Evolutionary conservation across 371 early-diverging fungal genomes (phyloP), one percentile per base, ranked within the genome.

Genomic region (Syncephalastrum sp.): DNA sequence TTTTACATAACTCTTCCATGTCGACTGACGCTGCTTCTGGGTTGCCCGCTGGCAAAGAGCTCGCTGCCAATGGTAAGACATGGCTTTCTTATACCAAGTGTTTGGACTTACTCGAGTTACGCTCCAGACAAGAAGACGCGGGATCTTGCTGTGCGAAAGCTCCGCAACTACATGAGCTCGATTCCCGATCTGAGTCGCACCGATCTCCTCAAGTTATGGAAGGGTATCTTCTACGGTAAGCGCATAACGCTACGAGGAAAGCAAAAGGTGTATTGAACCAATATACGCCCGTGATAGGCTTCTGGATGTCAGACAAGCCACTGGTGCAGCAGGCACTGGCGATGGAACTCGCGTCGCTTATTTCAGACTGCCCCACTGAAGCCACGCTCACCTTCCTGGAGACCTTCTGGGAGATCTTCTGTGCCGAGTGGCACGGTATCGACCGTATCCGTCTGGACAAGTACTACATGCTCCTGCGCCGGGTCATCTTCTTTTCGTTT

Each of bases 261-360:
- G 47, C 3, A 21, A 21, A 21, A 21, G 21, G 13, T 24, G 24
- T 47, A 27, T 16, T 53, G 21, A 3, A 24, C 24, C 5, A 33
- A 12, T 21, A 21, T 21, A 21, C 21, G 21, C 21, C 2, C 21
- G 2, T 1, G 24, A 6, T 68, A 93, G 94, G 91, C 61, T 91
- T 89, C 64, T 97, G 97, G 97, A 90, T 95, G 87, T 93, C 95
- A 1, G 97, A 97, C 65, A 97, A 94, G 75, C 91, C 92, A 14
- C 68, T 90, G 51, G 83, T 95, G 29, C 97, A 97, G 68, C 93
- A 94, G 70, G 84, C 88, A 54, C 76, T 97, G 43, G 89, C 94
- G 24, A 84, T 86, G 54, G 83, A 85, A 42, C 82, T 97, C 13
- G 92, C 91, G 0, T 67, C 75, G 3, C 68, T 94, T 38, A 65